Conservation (phyloP, 352 stramenopile genomes). For the Pythium sukuiense region DNA sequence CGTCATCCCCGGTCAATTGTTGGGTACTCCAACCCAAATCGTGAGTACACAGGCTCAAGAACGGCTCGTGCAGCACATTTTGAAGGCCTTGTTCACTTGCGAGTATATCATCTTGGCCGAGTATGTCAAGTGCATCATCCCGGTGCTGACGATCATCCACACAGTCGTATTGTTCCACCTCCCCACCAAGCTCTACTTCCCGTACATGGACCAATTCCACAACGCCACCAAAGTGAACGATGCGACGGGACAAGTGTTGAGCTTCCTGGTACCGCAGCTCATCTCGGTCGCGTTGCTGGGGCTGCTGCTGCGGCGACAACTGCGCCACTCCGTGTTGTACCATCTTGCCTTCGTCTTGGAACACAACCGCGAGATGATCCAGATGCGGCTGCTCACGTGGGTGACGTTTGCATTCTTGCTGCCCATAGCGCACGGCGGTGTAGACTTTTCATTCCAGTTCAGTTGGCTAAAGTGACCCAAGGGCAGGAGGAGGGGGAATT, state of each 20-base stretch:
- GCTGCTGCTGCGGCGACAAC: conserved; percentile 15
- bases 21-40: neutral
- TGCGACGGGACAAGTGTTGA: conserved; percentile 16
- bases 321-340: conserved; percentile 30
- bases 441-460: conserved; percentile 36
- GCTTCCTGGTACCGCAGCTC: conserved; percentile 31
- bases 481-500: neutral
- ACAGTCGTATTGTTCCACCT: conserved; percentile 33
- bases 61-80: conserved; percentile 26
- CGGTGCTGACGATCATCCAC: conserved; percentile 31
- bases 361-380: conserved; percentile 33
- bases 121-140: conserved; percentile 40
- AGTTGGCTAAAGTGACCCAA: conserved; percentile 20
- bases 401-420: conserved; percentile 34
- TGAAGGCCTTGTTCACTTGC: conserved; percentile 30
- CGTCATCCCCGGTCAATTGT: conserved; percentile 8
- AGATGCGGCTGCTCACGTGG: conserved; percentile 33
- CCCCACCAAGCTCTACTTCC: conserved; percentile 38
- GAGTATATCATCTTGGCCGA: conserved; percentile 41
- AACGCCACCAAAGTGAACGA: neutral
- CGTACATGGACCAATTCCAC: conserved; percentile 19
- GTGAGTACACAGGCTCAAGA: conserved; percentile 22
- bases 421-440: conserved; percentile 28
- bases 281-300: conserved; percentile 28
- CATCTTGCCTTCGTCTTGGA: conserved; percentile 40